These are phyloP conservation scores for Paracoccidioides lutzii DNA, from an alignment of 2,329 filamentous ascomycete species.

Conservation along the genomic window DNA sequence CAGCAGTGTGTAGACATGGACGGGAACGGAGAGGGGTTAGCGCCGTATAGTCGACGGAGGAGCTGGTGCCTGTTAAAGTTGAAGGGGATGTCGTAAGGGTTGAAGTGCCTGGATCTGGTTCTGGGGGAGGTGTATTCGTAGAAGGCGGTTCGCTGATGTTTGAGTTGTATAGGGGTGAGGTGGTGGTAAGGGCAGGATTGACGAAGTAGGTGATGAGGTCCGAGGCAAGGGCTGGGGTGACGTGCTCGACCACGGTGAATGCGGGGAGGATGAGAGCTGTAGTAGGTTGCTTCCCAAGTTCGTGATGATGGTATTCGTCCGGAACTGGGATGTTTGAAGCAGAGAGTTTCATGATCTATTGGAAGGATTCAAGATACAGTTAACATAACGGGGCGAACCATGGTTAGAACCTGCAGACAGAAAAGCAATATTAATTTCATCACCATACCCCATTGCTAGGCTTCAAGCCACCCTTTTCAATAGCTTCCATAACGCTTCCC, in stretches of 20 bases:
- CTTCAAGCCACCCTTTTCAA: constrained; percentile 36
- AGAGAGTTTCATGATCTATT: constrained; percentile 75
- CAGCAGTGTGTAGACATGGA: constrained; percentile 65
- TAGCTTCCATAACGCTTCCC: constrained; percentile 69
- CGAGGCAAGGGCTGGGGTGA: constrained; percentile 61
- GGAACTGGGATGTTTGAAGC: constrained; percentile 84
- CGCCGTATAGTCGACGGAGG: constrained; percentile 14
- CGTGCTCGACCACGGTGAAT: constrained; percentile 71
- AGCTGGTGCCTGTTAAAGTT: constrained; percentile 7
- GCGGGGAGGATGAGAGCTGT: constrained; percentile 72
- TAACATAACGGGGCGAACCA: not conserved
- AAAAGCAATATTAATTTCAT: not conserved
- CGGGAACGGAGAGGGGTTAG: constrained; percentile 41
- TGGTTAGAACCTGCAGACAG: not conserved
- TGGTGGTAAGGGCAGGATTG: constrained; percentile 59
- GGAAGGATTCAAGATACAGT: not conserved
- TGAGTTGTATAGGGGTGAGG: constrained; percentile 40
- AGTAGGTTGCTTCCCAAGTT: constrained; percentile 52
- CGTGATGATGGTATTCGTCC: constrained; percentile 43
- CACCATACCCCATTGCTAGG: constrained; percentile 31
- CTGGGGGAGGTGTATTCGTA: not conserved
- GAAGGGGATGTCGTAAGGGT: constrained; percentile 3
- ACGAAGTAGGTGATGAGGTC: constrained; percentile 59
- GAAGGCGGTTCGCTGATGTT: not conserved
- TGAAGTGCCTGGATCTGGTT: constrained; percentile 5